Evolutionary conservation across 1,139 yeast genomes (phyloP), one percentile per base, ranked within the genome.

Genomic region (Meyerozyma guilliermondii): DNA sequence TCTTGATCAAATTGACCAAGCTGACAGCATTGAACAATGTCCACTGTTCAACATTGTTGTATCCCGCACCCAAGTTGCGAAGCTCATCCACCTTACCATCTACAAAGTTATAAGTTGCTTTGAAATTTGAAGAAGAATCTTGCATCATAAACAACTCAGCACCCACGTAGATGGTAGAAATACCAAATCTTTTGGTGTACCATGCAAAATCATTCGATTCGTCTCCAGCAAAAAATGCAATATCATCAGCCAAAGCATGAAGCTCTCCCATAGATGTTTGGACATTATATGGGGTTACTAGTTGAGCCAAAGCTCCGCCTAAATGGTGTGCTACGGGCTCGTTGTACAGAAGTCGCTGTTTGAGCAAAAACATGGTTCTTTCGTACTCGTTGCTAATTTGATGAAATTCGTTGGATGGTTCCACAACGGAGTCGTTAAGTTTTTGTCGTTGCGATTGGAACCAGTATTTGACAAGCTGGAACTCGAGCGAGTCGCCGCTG

Each of bases 201-300:
- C 98, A 92, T 3, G 87, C 83, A 60, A 87, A 83, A 60, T 88
- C 96, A 46, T 83, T 78, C n/a, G 94, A 80, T 42, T 71, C 65
- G 58, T 91, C 97, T 3, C 91, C 94, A 0, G 95, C 81, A 52
- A 80, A 80, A 61, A 67, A 88, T 41, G 88, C 79, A 49, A 92
- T 73, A 58, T 92, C 98, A 61, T 92, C 97, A 14, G 89, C 75
- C 43, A 91, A 72, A 42, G 77, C 74, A 54, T 83, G 86, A 46
- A 92, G 74, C 56, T 88, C 95, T 29, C 75, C 77, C 39, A 85
- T 48, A 0, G 88, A 74, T 27, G 54, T 53, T 3, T 68, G 53
- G 30, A 80, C 42, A 54, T 81, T 80, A 42, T 66, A 64, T 0
- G 89, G 89, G 31, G 73, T 55, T 16, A 80, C 62, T 63, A 83